A percentile compares a stretch with the other conserved stretches of the same genome.
Conservation (phyloP, 768 basidiomycete species). For the Podaxis sp. region DNA sequence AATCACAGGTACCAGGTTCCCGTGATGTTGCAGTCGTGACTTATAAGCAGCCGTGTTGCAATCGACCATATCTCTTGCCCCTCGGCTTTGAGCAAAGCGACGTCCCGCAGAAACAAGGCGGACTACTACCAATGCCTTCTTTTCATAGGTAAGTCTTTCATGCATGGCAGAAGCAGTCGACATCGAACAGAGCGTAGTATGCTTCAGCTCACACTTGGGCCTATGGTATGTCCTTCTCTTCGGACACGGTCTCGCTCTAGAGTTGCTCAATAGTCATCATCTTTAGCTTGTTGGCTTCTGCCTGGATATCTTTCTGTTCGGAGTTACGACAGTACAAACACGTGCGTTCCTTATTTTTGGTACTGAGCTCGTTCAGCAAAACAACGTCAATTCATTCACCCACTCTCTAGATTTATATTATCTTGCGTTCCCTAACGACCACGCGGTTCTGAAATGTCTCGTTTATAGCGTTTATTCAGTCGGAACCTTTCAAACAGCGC, state of each 20-base stretch:
- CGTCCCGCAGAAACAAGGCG: too few species aligned
- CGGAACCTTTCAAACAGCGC: conserved; percentile 9
- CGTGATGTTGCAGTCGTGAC: too few species aligned
- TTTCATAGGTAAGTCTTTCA: background rate
- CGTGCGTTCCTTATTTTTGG: background rate
- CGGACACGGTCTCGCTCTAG: background rate
- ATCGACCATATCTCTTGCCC: too few species aligned
- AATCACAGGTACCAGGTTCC: too few species aligned
- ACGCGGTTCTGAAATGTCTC: conserved; percentile 4
- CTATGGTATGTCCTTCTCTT: background rate
- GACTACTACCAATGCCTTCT: background rate
- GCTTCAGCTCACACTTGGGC: conserved; percentile 1
- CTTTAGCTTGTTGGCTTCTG: conserved; percentile 9
- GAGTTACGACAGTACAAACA: conserved; percentile 9
- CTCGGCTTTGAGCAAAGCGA: too few species aligned
- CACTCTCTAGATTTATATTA: conserved; percentile 13
- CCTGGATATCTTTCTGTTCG: conserved; percentile 8
- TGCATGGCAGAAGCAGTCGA: too few species aligned
- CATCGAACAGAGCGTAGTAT: background rate
- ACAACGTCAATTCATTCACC: background rate
- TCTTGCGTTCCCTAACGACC: conserved; percentile 14
- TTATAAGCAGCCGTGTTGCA: too few species aligned
- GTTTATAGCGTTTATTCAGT: conserved; percentile 10
- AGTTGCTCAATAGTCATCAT: background rate
- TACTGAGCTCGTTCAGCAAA: background rate